Evolutionary conservation across 2,329 filamentous ascomycete genomes (phyloP), one percentile per base, ranked within the genome.

Genomic region (Aureobasidium sp.): DNA sequence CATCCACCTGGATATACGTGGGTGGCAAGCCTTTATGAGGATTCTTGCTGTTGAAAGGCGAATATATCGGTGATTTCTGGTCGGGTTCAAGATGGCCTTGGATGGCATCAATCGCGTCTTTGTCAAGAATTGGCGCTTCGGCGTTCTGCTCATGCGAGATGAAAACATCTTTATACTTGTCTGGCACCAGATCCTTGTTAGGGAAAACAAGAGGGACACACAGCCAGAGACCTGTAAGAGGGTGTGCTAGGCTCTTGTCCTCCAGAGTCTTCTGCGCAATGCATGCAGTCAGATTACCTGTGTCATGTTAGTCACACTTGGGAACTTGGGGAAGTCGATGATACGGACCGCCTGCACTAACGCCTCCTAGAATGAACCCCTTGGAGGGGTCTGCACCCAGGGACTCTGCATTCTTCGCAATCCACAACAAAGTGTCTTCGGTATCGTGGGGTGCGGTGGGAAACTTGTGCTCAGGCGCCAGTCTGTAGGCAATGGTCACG

Each of bases 1-100:
- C 82, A 64, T 74, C 77, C 0, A 82, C 72, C 66, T 82, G 79
- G 1, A 84, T 70, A 67, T 81, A 84, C 0, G 78, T 74, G 2
- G 71, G 73, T 5, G 80, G 80, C 27, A 81, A 69, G 4, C 66
- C 72, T 2, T 66, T 64, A 53, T 76, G 71, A 1, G 66, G 64
- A 1, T 65, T 71, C 36, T 65, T 64, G 48, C 67, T 70, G 53
- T 76, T 70, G 17, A 77, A 67, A 1, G 75, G 73, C 10, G 70
- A 72, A 42, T 66, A 66, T 15, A 68, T 61, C 2, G 64, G 57
- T 3, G 67, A 69, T 6, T 41, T 50, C 12, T 34, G 13, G 50
- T 68, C 67, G 1, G 64, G 44, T 32, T 64, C 20, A 2, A 61
- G 47, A 46, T 61, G 58, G 3, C 13, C 46, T 17, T 42, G 23